A percentile compares a stretch with the other conserved stretches of the same genome.
phyloP scores from a whole-genome alignment of 202 grass and related monocot genomes.

The Alloteropsis angusta region DNA sequence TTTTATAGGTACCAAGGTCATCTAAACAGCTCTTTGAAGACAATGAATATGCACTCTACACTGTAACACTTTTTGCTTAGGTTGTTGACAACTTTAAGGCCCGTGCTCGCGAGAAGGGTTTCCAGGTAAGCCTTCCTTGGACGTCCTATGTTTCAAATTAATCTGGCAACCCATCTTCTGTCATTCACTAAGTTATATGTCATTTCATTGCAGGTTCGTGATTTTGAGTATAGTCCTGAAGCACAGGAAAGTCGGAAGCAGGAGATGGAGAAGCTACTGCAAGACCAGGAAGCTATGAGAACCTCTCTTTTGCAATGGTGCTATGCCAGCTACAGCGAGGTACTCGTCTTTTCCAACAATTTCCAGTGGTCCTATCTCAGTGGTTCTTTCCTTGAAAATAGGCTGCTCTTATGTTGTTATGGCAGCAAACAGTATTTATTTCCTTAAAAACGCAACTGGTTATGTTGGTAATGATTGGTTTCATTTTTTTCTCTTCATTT shows the following conservation, averaged over 20 bases:
- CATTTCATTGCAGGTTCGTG: slow-evolving; percentile 54
- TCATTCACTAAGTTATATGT: not conserved
- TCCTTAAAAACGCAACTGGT: not conserved
- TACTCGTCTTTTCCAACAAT: slow-evolving; percentile 30
- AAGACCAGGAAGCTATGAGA: slow-evolving; percentile 81
- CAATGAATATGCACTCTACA: slow-evolving; percentile 94
- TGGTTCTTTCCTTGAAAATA: no score
- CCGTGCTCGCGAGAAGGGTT: slow-evolving; percentile 77
- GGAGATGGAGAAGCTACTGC: slow-evolving; percentile 76
- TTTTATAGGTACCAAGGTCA: slow-evolving; percentile 78
- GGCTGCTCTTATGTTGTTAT: no score
- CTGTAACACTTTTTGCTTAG: slow-evolving; percentile 76
- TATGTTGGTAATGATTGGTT: not conserved
- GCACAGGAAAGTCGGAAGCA: slow-evolving; percentile 70
- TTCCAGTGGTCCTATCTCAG: not conserved
- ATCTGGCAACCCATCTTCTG: not conserved
- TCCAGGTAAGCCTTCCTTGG: slow-evolving; percentile 52
- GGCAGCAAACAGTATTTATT: not conserved
- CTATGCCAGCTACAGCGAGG: slow-evolving; percentile 96
- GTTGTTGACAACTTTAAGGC: slow-evolving; percentile 92
- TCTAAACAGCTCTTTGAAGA: slow-evolving; percentile 80
- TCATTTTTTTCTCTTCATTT: not conserved
- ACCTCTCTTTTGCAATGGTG: slow-evolving; percentile 89
- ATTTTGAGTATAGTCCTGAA: slow-evolving; percentile 91
- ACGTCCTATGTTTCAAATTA: not conserved